These are phyloP conservation scores for Xylaria sp. DNA, from an alignment of 2,329 filamentous ascomycete genomes.

Conservation along the genomic window DNA sequence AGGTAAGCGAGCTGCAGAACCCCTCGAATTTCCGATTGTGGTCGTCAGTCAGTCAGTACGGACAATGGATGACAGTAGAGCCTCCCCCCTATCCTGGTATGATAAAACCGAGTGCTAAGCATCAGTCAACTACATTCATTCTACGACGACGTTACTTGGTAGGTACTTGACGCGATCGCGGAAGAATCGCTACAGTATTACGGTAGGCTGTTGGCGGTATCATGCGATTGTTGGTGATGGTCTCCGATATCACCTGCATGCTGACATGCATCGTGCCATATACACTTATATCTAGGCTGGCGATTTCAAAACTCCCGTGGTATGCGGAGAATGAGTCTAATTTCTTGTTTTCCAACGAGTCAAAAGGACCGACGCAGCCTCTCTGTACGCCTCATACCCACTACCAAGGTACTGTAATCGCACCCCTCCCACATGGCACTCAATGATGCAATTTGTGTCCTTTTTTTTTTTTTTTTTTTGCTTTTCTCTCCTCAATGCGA, in stretches of 20 bases:
- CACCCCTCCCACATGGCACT: slow-evolving; percentile 13
- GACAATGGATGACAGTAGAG: slow-evolving; percentile 8
- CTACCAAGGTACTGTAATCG: not conserved
- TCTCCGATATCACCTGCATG: slow-evolving; percentile 23
- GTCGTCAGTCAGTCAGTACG: not conserved
- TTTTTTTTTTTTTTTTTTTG: not conserved
- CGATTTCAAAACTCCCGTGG: not conserved
- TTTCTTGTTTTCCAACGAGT: not conserved
- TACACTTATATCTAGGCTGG: not conserved
- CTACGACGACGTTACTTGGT: not conserved
- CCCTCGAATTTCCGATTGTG: slow-evolving; percentile 24
- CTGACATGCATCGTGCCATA: slow-evolving; percentile 11
- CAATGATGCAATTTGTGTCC: not conserved
- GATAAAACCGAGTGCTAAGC: not conserved
- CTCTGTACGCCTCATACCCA: slow-evolving; percentile 7
- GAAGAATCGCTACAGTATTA: no score
- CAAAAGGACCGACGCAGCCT: slow-evolving; percentile 6
- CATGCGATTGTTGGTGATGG: not conserved
- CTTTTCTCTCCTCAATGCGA: slow-evolving; percentile 6
- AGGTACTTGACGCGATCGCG: no score
- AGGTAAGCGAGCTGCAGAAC: slow-evolving; percentile 21
- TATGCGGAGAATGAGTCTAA: not conserved
- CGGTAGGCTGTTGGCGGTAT: no score
- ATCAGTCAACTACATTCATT: not conserved
- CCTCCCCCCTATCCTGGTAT: slow-evolving; percentile 1